Conservation (phyloP, 2,329 filamentous ascomycete species). For the Sordariomycetes sp. region DNA sequence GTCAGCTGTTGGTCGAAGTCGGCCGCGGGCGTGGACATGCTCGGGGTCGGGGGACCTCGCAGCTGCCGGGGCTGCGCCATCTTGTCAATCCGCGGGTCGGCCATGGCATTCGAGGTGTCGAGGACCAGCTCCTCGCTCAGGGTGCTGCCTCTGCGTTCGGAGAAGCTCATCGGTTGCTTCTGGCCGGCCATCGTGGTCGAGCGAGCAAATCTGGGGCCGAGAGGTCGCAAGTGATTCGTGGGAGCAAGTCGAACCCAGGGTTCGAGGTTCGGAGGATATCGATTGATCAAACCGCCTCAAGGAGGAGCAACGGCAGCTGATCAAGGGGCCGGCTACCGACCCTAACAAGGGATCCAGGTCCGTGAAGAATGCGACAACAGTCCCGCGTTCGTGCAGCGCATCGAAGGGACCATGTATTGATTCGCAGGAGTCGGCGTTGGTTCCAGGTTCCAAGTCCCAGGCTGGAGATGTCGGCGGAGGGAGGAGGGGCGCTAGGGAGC, state of each 20-base stretch:
- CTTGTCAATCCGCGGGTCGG: conserved; percentile 44
- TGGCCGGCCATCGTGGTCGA: conserved; percentile 1
- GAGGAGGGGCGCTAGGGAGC: background rate
- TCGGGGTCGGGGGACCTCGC: conserved; percentile 55
- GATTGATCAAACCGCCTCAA: too few species aligned
- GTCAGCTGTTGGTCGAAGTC: conserved; percentile 53
- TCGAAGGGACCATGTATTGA: background rate
- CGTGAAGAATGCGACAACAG: too few species aligned
- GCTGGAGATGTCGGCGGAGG: background rate
- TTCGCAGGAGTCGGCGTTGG: background rate
- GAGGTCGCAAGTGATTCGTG: too few species aligned
- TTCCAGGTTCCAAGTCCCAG: background rate
- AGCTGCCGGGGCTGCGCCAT: conserved; percentile 26
- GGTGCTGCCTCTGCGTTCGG: conserved; percentile 50
- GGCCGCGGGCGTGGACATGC: conserved; percentile 55
- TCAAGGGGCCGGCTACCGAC: too few species aligned
- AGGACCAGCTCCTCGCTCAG: conserved; percentile 49
- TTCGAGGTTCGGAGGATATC: too few species aligned
- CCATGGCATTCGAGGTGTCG: conserved; percentile 33
- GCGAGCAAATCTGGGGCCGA: too few species aligned
- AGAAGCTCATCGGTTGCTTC: conserved; percentile 45
- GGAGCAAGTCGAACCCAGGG: too few species aligned
- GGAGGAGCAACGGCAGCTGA: too few species aligned
- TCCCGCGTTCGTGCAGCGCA: too few species aligned
- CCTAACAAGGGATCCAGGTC: too few species aligned